Conservation (phyloP, 345 rosid species). For the Moricandia moricandioides region DNA sequence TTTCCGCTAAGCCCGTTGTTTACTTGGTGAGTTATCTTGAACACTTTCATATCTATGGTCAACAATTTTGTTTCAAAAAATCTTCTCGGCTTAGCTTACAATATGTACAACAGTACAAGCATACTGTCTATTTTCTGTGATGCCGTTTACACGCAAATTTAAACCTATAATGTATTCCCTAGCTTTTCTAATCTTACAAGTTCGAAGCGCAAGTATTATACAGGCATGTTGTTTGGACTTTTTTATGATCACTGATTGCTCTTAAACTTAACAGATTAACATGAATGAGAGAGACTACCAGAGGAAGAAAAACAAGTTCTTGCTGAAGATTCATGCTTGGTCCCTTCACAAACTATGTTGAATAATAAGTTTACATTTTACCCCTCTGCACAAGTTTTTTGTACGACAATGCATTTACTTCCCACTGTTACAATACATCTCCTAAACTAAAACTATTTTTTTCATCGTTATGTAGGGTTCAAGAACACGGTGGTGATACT, state of each 20-base stretch:
- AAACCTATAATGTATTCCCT: background rate
- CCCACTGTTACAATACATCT: background rate
- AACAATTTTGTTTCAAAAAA: background rate
- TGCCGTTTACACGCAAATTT: background rate
- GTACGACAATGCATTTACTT: background rate
- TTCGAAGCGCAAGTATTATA: background rate
- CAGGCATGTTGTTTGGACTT: conserved; percentile 3
- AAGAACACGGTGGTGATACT: conserved; percentile 88
- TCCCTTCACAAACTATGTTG: conserved; percentile 11
- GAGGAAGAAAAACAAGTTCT: conserved; percentile 93
- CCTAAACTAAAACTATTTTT: background rate
- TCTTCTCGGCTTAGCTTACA: background rate
- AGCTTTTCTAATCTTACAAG: background rate
- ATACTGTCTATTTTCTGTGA: background rate
- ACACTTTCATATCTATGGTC: conserved; percentile 2
- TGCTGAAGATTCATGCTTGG: conserved; percentile 99
- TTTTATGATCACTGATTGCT: conserved; percentile 11
- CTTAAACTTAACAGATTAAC: conserved; percentile 61
- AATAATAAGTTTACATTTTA: background rate
- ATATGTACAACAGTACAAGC: background rate
- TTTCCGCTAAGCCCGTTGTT: conserved; percentile 94
- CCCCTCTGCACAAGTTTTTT: background rate
- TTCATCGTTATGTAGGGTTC: conserved; percentile 62
- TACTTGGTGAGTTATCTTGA: conserved; percentile 62
- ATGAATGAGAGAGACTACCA: conserved; percentile 94